phyloP scores from a whole-genome alignment of 371 early-diverging fungal species.

The Syncephalastrum sp. region DNA sequence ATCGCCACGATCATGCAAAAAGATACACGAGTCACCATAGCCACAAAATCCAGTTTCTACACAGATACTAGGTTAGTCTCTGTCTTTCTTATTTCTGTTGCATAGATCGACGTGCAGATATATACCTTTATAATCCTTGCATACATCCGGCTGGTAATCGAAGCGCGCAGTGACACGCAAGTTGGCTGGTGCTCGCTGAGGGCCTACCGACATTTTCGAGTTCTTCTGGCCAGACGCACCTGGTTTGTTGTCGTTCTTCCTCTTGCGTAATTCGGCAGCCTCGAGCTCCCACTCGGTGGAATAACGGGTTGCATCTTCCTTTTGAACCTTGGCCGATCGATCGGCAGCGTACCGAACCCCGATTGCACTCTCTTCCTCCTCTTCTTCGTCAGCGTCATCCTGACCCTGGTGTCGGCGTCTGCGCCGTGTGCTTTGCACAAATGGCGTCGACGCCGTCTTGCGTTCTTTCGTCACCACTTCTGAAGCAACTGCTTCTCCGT shows the following conservation, averaged over 20 bases:
- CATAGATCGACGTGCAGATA: background rate
- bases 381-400: slow-evolving; percentile 31
- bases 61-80: background rate
- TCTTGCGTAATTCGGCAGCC: slow-evolving; percentile 38
- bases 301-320: slow-evolving; percentile 55
- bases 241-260: slow-evolving; percentile 30
- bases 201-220: slow-evolving; percentile 75
- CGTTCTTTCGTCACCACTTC: slow-evolving; percentile 53
- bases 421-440: slow-evolving; percentile 45
- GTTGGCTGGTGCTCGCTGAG: slow-evolving; percentile 80
- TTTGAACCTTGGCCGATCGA: slow-evolving; percentile 37
- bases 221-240: slow-evolving; percentile 34
- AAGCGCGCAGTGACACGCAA: slow-evolving; percentile 85
- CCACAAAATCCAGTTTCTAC: slow-evolving; percentile 91
- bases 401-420: slow-evolving; percentile 4
- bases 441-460: slow-evolving; percentile 36
- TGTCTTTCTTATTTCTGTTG: no score
- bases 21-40: slow-evolving; percentile 96
- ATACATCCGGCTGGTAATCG: slow-evolving; percentile 97
- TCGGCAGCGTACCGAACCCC: slow-evolving; percentile 59
- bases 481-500: slow-evolving; percentile 33
- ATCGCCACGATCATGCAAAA: slow-evolving; percentile 96
- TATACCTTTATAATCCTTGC: slow-evolving; percentile 96
- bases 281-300: slow-evolving; percentile 50
- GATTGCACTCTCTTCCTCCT: slow-evolving; percentile 41